A percentile compares a stretch with the other conserved stretches of the same genome.
These are phyloP conservation scores for Lipomyces spencermartinsiae DNA, from an alignment of 805 yeast species.

Conservation along the genomic window DNA sequence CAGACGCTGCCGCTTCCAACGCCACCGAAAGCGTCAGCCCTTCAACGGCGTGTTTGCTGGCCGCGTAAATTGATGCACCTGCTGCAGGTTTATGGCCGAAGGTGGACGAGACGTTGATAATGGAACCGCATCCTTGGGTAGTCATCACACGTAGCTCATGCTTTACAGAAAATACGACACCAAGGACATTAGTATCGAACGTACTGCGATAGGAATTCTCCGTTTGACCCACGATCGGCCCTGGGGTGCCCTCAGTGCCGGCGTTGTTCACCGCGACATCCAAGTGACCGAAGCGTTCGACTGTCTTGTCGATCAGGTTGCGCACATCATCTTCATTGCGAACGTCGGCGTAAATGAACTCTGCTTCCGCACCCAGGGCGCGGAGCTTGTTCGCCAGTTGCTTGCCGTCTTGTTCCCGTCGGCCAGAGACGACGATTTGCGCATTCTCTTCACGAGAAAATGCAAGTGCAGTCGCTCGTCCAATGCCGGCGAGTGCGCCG, in stretches of 20 bases:
- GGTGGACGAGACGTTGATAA: conserved; percentile 16
- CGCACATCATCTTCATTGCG: not conserved
- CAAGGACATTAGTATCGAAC: not conserved
- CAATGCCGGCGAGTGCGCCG: not conserved
- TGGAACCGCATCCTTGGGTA: conserved; percentile 5
- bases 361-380: not conserved
- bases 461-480: not conserved
- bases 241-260: not conserved
- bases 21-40: conserved; percentile 25
- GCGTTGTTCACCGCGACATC: not conserved
- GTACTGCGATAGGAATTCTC: not conserved
- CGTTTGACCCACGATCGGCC: not conserved
- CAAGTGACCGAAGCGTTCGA: not conserved
- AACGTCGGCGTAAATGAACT: not conserved
- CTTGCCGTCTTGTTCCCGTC: not conserved
- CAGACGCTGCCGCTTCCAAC: conserved; percentile 14
- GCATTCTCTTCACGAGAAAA: not conserved
- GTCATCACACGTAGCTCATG: not conserved
- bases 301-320: conserved; percentile 3
- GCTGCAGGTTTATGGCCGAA: conserved; percentile 10
- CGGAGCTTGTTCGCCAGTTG: not conserved
- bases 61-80: conserved; percentile 19
- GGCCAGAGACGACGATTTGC: conserved; percentile 1
- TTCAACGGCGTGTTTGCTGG: conserved; percentile 19
- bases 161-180: not conserved